phyloP scores from a whole-genome alignment of 2,329 filamentous ascomycete species.

The Botrytis hyacinthi region DNA sequence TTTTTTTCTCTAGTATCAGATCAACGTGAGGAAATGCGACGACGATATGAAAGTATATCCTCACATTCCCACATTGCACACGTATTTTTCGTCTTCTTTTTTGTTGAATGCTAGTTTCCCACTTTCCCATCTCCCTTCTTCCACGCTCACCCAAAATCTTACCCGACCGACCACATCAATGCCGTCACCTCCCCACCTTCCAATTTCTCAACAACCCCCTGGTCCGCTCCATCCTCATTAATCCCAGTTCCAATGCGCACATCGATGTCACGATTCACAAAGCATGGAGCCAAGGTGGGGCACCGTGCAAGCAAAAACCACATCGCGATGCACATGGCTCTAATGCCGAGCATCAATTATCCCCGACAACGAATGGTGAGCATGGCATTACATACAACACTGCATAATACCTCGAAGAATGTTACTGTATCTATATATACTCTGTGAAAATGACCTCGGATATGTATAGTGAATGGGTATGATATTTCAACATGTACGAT shows the following conservation, averaged over 20 bases:
- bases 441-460: background rate
- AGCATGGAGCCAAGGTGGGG: background rate
- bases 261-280: background rate
- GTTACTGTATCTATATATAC: background rate
- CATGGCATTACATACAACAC: slow-evolving; percentile 7
- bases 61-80: background rate
- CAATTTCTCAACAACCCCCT: background rate
- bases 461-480: background rate
- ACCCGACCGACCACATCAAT: background rate
- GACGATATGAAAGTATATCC: background rate
- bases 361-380: slow-evolving; percentile 8
- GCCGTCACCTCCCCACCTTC: background rate
- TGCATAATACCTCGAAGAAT: background rate
- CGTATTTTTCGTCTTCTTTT: too few species aligned
- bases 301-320: background rate
- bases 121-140: background rate
- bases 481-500: background rate
- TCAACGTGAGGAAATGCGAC: background rate
- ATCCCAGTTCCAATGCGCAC: background rate
- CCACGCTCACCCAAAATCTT: background rate
- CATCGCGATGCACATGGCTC: background rate
- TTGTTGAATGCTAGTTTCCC: background rate
- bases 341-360: background rate
- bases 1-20: background rate
- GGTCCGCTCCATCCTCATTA: background rate